phyloP scores from a whole-genome alignment of 805 yeast genomes.

The Starmerella powellii region DNA sequence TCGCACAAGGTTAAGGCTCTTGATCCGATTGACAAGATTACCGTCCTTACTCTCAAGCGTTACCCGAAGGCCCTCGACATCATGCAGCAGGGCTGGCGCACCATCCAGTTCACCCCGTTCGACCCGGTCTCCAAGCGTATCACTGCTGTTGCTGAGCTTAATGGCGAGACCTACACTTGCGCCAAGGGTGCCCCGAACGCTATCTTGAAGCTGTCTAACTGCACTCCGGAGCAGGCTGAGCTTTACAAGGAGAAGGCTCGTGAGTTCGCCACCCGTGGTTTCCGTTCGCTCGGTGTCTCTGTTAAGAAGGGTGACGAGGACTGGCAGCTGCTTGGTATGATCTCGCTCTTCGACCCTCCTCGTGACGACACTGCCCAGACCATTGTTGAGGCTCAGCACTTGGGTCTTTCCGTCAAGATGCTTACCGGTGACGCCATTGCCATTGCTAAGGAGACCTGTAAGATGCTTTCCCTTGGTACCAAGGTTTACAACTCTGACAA shows the following conservation, averaged over 20 bases:
- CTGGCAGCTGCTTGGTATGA: constrained; percentile 95
- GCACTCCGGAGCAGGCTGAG: constrained; percentile 84
- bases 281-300: constrained; percentile 97
- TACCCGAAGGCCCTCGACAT: constrained; percentile 70
- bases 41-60: constrained; percentile 73
- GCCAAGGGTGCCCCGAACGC: constrained; percentile 99
- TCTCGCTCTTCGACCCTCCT: constrained; percentile 99
- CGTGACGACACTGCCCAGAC: constrained; percentile 97
- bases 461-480: constrained; percentile 93
- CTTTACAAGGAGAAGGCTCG: constrained; percentile 94
- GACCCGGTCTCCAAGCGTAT: constrained; percentile 97
- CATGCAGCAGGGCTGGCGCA: constrained; percentile 33
- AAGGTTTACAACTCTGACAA: constrained; percentile 95
- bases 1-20: constrained; percentile 97
- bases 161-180: constrained; percentile 90
- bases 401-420: constrained; percentile 95
- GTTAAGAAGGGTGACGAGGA: constrained; percentile 98
- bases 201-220: constrained; percentile 41
- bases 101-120: constrained; percentile 80
- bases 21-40: constrained; percentile 94
- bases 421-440: constrained; percentile 98
- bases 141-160: constrained; percentile 87
- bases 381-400: constrained; percentile 78
- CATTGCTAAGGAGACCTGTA: constrained; percentile 96
- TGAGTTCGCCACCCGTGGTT: constrained; percentile 95